Base-by-base conservation (phyloP, 495 filamentous ascomycete genomes). In the Penicillium lagena region DNA sequence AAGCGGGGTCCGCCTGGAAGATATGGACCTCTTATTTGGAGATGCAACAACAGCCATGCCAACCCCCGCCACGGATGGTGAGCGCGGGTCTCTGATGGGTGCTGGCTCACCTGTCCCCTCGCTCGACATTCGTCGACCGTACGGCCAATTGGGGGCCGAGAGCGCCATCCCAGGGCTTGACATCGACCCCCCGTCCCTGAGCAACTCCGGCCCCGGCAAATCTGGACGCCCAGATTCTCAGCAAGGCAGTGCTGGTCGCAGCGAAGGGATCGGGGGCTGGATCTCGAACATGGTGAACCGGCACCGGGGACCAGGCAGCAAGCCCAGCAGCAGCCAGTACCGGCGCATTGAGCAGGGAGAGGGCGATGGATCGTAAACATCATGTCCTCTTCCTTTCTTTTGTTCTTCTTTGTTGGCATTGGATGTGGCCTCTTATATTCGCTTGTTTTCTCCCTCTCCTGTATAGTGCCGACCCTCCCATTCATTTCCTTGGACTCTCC, bases 11-110 rank as follows among this genome's bases (percentile, higher is more conserved):
- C 82, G 90, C 49, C 75, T 98, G 48, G 93, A 98, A 67, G 94
- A 98, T 53, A 98, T 98, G 93, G 85, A 94, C 60, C 62, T 74
- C 14, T 66, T 96, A 9, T 96, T 96, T 56, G 90, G 90, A 36
- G 90, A 96, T 65, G 85, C 89, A 29, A 89, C 86, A 9, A 86
- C 82, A 7, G 74, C 77, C n/a, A 81, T 85, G 74, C 81, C 83
- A 3, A 87, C 84, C 1, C 85, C 84, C 9, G 68, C 76, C 12
- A 81, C 81, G 9, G 73, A 85, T 32, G 82, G 72, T 9, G 89
- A 95, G 60, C 78, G 80, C 8, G 86, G 83, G 12, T 88, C 87
- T 14, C 70, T 94, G 10, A 78, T 91, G 58, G 75, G 79, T 49
- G 68, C 68, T 33, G 71, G 76, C 15, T 95, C 90, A 9, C 90